phyloP scores from a whole-genome alignment of 805 yeast species.

The Lachancea thermotolerans region DNA sequence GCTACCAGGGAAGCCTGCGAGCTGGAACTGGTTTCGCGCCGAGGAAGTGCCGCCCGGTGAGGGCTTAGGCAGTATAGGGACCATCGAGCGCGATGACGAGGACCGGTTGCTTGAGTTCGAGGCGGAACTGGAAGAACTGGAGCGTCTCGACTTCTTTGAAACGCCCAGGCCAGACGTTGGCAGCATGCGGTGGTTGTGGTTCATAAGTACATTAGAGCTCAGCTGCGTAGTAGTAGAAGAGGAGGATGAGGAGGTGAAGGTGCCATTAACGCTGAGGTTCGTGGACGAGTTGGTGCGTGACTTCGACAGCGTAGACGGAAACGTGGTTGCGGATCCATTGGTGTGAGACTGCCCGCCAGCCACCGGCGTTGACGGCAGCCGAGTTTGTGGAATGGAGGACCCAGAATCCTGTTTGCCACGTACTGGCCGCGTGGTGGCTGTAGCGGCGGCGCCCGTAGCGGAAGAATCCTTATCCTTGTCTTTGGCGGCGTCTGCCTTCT shows the following conservation, averaged over 20 bases:
- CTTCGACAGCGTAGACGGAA: constrained; percentile 2
- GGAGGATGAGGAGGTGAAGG: background rate
- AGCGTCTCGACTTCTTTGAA: constrained; percentile 11
- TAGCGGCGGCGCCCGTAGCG: background rate
- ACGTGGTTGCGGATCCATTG: background rate
- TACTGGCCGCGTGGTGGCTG: too few relatives aligned
- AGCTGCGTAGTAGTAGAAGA: constrained; percentile 7
- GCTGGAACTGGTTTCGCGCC: constrained; percentile 8
- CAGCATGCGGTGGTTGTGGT: constrained; percentile 15
- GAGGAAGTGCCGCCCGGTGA: constrained; percentile 14
- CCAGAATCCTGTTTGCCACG: too few relatives aligned
- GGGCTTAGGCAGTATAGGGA: constrained; percentile 33
- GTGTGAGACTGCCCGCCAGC: too few relatives aligned
- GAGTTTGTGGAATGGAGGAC: too few relatives aligned
- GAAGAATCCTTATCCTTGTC: background rate
- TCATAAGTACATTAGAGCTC: constrained; percentile 16
- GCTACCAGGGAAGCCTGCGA: constrained; percentile 14
- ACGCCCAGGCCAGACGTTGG: background rate
- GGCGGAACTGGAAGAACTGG: constrained; percentile 29
- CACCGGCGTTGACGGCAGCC: too few relatives aligned
- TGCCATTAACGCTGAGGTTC: background rate
- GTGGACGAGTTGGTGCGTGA: background rate
- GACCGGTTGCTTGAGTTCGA: constrained; percentile 25
- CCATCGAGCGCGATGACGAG: constrained; percentile 28
- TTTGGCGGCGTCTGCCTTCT: constrained; percentile 15